Percentiles rank a stretch among this genome's conserved stretches.
phyloP scores from a whole-genome alignment of 78 protist genomes.

The Reticulomyxa filosa region DNA sequence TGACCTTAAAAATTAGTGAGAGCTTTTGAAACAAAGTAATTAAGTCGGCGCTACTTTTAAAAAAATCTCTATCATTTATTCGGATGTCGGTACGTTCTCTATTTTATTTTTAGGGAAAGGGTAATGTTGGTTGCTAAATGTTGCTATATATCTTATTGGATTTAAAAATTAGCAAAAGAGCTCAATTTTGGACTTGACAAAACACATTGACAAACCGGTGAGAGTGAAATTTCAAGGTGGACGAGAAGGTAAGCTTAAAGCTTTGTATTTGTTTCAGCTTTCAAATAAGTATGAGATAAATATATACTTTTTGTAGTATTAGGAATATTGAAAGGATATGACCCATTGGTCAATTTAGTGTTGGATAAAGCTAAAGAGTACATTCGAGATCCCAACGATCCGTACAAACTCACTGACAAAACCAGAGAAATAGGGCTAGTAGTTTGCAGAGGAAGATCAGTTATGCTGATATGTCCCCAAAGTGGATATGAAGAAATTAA shows the following conservation, averaged over 20 bases:
- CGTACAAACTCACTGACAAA: slow-evolving; percentile 2
- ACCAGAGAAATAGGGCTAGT: neutral
- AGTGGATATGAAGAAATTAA: neutral
- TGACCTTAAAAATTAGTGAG: too few species aligned
- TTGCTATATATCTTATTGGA: too few species aligned
- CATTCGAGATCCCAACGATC: neutral
- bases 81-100: too few species aligned
- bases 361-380: neutral
- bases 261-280: neutral
- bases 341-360: neutral
- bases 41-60: too few species aligned
- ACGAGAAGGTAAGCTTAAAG: neutral
- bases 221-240: neutral
- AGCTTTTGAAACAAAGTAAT: too few species aligned
- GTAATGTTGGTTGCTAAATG: too few species aligned
- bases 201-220: neutral
- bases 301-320: neutral
- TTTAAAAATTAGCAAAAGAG: slow-evolving; percentile 1
- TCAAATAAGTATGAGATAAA: neutral
- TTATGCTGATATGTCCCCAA: neutral
- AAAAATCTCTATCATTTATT: too few species aligned
- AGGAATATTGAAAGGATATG: slow-evolving; percentile 4
- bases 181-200: neutral
- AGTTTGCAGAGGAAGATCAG: neutral
- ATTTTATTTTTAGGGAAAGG: too few species aligned